Evolutionary conservation across 352 stramenopile species (phyloP).

Genomic region (Halophytophthora polymorphica): DNA sequence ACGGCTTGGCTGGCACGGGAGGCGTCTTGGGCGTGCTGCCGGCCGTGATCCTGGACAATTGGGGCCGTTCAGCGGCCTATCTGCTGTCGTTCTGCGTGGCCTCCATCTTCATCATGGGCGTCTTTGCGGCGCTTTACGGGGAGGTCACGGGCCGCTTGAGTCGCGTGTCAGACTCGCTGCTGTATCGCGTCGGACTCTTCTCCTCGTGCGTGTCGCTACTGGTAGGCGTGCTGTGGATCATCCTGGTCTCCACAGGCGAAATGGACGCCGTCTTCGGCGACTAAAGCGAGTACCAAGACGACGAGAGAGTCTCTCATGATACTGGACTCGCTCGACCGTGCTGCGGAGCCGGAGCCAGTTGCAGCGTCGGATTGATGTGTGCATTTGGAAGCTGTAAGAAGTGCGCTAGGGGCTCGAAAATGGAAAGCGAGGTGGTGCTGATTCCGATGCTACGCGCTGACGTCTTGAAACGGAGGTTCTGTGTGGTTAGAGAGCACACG

Average conservation of each 20-base stretch:
- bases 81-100: slow-evolving; percentile 78
- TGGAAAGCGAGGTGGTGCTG: too few species aligned
- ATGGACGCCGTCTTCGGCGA: slow-evolving; percentile 45
- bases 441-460: too few species aligned
- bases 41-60: slow-evolving; percentile 72
- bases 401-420: too few species aligned
- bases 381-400: too few species aligned
- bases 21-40: slow-evolving; percentile 77
- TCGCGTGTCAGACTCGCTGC: slow-evolving; percentile 30
- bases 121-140: slow-evolving; percentile 77
- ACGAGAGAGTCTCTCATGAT: too few species aligned
- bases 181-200: slow-evolving; percentile 56
- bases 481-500: too few species aligned
- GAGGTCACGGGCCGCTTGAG: slow-evolving; percentile 45
- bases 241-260: slow-evolving; percentile 47
- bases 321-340: too few species aligned
- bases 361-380: too few species aligned
- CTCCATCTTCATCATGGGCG: slow-evolving; percentile 85
- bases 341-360: too few species aligned
- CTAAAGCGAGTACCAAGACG: too few species aligned
- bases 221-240: slow-evolving; percentile 59
- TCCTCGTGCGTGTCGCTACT: slow-evolving; percentile 51
- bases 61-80: slow-evolving; percentile 62
- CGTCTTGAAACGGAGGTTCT: too few species aligned
- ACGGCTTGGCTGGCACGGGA: slow-evolving; percentile 64